These are phyloP conservation scores for Yamagishiella unicocca DNA, from an alignment of 139 green algal genomes.

Conservation along the genomic window DNA sequence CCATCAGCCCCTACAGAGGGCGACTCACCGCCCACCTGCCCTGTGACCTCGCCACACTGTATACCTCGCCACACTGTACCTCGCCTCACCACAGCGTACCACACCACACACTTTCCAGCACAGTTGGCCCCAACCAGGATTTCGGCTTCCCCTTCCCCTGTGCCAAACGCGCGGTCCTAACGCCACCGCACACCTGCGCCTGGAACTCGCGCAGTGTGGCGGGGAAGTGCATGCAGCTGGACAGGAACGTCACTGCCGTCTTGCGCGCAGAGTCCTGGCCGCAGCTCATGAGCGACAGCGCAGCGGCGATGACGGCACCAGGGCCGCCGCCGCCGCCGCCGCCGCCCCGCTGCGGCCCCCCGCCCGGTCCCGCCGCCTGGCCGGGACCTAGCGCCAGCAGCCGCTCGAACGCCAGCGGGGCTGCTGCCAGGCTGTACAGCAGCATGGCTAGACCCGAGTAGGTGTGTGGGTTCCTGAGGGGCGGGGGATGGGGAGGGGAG, in stretches of 20 bases:
- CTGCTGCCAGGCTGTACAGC: constrained; percentile 56
- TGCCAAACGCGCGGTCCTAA: neutral
- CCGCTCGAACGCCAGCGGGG: constrained; percentile 77
- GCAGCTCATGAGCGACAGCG: constrained; percentile 63
- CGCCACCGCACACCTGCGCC: constrained; percentile 36
- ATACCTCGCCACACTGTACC: no score
- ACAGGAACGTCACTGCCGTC: constrained; percentile 78
- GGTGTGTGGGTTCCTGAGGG: constrained; percentile 51
- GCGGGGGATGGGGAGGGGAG: neutral
- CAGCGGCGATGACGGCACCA: constrained; percentile 47
- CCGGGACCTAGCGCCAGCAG: constrained; percentile 57
- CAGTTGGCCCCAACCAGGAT: no score
- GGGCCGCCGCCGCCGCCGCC: neutral
- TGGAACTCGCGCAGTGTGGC: constrained; percentile 74
- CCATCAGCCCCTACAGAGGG: no score
- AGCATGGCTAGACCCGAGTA: constrained; percentile 54
- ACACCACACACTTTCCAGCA: no score
- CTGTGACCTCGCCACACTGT: no score
- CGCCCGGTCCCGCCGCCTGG: neutral
- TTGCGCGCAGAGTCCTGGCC: constrained; percentile 72
- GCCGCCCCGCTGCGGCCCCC: neutral
- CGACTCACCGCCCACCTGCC: no score
- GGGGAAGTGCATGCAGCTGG: constrained; percentile 64
- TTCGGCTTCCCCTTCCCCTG: no score
- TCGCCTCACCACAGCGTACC: no score